phyloP scores from a whole-genome alignment of 148 eudicot genomes.

The Mesembryanthemum crystallinum region DNA sequence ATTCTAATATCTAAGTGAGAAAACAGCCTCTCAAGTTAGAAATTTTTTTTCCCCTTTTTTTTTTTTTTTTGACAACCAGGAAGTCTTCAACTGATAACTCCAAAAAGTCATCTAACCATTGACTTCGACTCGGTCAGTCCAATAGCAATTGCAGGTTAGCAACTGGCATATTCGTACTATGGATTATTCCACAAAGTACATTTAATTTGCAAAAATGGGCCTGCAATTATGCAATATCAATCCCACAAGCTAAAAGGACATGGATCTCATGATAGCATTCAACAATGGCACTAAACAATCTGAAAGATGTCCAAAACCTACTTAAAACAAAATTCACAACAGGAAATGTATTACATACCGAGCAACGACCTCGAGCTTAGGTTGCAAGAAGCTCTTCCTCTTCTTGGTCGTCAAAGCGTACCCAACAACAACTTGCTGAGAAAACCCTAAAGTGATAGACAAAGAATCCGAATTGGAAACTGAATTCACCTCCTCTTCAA shows the following conservation, averaged over 20 bases:
- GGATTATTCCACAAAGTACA: constrained; percentile 28
- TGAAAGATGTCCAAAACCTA: not conserved
- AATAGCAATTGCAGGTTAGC: not conserved
- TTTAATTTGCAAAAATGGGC: not conserved
- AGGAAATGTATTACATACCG: constrained; percentile 34
- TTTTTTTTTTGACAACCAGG: no score
- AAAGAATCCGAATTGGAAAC: constrained; percentile 22
- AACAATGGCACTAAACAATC: constrained; percentile 13
- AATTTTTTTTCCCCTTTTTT: no score
- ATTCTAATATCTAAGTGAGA: not conserved
- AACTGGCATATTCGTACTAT: constrained; percentile 18
- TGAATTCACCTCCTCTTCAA: constrained; percentile 31
- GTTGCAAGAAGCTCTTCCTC: constrained; percentile 71
- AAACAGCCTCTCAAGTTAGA: not conserved
- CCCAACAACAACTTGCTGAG: constrained; percentile 52
- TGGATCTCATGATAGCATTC: constrained; percentile 9
- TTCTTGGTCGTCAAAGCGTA: constrained; percentile 72
- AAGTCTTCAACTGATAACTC: constrained; percentile 10
- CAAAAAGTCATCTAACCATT: constrained; percentile 19
- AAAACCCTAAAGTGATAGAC: constrained; percentile 23
- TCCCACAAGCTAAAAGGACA: constrained; percentile 3
- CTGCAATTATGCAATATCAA: constrained; percentile 8
- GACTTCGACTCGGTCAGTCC: constrained; percentile 18
- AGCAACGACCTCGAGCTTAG: constrained; percentile 53
- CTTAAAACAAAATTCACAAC: not conserved